Conservation (phyloP, 192 early-diverging fungal genomes). For the Podila epigama region DNA sequence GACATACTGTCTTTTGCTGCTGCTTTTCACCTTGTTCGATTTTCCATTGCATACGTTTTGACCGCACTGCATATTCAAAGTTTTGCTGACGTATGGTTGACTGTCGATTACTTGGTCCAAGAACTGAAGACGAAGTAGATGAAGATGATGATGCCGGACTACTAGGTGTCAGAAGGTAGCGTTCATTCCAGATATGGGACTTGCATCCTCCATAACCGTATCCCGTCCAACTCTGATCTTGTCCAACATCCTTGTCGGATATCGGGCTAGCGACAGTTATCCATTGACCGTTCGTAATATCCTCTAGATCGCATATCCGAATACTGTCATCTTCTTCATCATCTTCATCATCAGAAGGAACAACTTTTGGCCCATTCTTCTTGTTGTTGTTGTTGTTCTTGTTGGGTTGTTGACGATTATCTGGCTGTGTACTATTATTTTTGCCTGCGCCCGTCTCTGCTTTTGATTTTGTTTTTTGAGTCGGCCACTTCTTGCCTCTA, state of each 20-base stretch:
- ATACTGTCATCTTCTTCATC: not conserved
- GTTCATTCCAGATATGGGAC: constrained; percentile 44
- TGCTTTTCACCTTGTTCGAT: not conserved
- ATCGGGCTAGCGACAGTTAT: not conserved
- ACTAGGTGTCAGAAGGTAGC: constrained; percentile 39
- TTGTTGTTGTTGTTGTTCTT: not conserved
- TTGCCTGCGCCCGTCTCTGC: not conserved
- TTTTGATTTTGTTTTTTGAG: not conserved
- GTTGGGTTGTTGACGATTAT: not conserved
- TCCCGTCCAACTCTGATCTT: constrained; percentile 36
- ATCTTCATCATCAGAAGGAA: not conserved
- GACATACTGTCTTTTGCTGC: not conserved
- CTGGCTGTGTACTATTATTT: not conserved
- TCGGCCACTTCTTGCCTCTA: constrained; percentile 18
- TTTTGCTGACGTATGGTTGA: not conserved
- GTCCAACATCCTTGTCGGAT: not conserved
- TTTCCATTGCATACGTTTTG: constrained; percentile 12
- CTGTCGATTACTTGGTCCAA: not conserved
- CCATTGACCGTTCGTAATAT: constrained; percentile 26
- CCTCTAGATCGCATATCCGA: constrained; percentile 30
- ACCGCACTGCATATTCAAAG: constrained; percentile 10
- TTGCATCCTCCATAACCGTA: constrained; percentile 29
- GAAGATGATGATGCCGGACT: no score
- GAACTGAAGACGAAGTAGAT: not conserved
- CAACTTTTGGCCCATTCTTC: not conserved